Percentiles rank a stretch among this genome's conserved stretches.
Conservation (phyloP, 352 stramenopile species). For the Globisporangium acanthophoron region DNA sequence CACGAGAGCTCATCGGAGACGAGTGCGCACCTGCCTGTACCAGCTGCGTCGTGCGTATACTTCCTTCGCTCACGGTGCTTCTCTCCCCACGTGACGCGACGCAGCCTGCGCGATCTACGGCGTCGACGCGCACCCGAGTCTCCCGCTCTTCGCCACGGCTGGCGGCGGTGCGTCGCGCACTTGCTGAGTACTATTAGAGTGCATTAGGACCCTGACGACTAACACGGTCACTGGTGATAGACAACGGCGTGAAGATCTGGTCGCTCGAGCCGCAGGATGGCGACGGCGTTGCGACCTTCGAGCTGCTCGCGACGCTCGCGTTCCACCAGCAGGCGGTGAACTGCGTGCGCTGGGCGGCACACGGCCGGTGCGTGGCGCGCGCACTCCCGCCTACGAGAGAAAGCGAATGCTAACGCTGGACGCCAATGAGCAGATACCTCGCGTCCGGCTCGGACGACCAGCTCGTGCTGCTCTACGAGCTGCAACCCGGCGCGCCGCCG, state of each 20-base stretch:
- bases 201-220: too few relatives aligned
- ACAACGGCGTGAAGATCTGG: constrained; percentile 85
- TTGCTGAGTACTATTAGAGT: background rate
- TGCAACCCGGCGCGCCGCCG: constrained; percentile 51
- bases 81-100: constrained; percentile 7
- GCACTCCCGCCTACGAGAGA: too few relatives aligned
- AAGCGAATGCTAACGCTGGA: too few relatives aligned
- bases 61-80: background rate
- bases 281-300: constrained; percentile 54
- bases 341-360: constrained; percentile 76
- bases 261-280: constrained; percentile 30
- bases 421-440: constrained; percentile 30
- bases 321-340: constrained; percentile 86
- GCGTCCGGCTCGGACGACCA: constrained; percentile 83
- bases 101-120: constrained; percentile 79
- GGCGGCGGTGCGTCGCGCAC: constrained; percentile 39
- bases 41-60: background rate
- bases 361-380: constrained; percentile 28
- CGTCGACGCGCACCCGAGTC: constrained; percentile 74
- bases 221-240: constrained; percentile 9
- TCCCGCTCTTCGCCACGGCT: constrained; percentile 68
- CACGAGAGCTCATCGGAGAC: constrained; percentile 69
- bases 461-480: constrained; percentile 77
- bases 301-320: constrained; percentile 72
- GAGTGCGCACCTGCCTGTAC: constrained; percentile 22